These are phyloP conservation scores for Metschnikowia anglica DNA, from an alignment of 805 yeast species.

Conservation along the genomic window DNA sequence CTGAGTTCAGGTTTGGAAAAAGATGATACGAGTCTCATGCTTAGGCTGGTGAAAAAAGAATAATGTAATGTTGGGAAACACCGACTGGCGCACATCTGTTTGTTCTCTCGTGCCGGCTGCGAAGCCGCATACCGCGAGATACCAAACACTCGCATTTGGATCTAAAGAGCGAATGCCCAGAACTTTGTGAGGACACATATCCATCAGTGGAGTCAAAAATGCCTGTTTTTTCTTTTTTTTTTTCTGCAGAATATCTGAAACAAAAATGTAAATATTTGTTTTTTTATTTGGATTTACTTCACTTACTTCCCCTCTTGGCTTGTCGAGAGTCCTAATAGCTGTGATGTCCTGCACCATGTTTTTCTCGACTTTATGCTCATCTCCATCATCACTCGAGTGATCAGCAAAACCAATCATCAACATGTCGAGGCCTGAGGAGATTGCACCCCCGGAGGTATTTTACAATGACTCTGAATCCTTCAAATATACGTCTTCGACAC, in stretches of 20 bases:
- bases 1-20: not conserved
- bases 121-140: no score
- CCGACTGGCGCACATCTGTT: no score
- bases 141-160: no score
- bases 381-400: slow-evolving; percentile 2
- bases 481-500: slow-evolving; percentile 88
- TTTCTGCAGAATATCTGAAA: no score
- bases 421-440: slow-evolving; percentile 95
- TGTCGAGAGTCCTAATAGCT: not conserved
- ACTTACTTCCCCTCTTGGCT: not conserved
- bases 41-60: not conserved
- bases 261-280: no score
- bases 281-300: not conserved
- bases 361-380: slow-evolving; percentile 7
- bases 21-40: not conserved
- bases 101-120: no score
- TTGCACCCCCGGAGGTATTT: slow-evolving; percentile 95
- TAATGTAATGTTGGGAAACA: no score
- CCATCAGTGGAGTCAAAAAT: no score
- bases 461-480: slow-evolving; percentile 87
- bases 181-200: no score
- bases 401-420: not conserved
- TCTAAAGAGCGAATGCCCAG: no score
- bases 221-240: no score
- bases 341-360: slow-evolving; percentile 9